Base-by-base conservation (phyloP, 805 yeast species). In the Pichia gijzeniarum region DNA sequence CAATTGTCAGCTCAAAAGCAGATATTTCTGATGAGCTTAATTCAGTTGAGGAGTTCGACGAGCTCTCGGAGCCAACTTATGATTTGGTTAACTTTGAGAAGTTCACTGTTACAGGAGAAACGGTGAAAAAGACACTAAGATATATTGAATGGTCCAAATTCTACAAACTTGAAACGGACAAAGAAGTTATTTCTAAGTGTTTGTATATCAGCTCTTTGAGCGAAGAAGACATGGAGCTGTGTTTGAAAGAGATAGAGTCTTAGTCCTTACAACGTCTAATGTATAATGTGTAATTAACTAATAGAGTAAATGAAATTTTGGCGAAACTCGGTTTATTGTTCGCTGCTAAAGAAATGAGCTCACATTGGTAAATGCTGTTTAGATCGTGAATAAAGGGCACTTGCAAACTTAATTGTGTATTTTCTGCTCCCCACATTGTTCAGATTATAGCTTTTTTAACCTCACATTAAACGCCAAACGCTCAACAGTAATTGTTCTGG, bases 91-190 rank as follows among this genome's bases (percentile, higher is more conserved):
- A 90, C 59, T 82, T 90, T 58, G 80, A 84, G 40, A 83, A 88
- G 53, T 85, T 85, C 64, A 72, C 82, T 49, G 79, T 82, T 3
- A 74, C 87, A 8, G 88, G 95, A 4, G 77, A 78, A 49, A 80
- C 88, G 40, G 87, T 87, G 32, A 83, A 85, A 60, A 78, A 82
- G 9, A 73, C 90, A 45, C 74, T 88, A 33, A 85, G 85, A 57
- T 77, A 84, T 56, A 86, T 90, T 41, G 95, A 87, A 57, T 87
- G 96, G 89, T 79, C 95, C 0, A 72, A 72, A 39, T 71, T 82
- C 48, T 90, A 88, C 67, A 58, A 69, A 13, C 66, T 84, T 42
- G 62, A 70, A 40, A 64, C 70, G 2, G 71, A 84, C 42, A 73
- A 76, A 12, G 90, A 86, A 41, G 61, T 89, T 19, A 61, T 91